These are phyloP conservation scores for Fennellomyces sp. DNA, from an alignment of 371 early-diverging fungal genomes.

Conservation along the genomic window DNA sequence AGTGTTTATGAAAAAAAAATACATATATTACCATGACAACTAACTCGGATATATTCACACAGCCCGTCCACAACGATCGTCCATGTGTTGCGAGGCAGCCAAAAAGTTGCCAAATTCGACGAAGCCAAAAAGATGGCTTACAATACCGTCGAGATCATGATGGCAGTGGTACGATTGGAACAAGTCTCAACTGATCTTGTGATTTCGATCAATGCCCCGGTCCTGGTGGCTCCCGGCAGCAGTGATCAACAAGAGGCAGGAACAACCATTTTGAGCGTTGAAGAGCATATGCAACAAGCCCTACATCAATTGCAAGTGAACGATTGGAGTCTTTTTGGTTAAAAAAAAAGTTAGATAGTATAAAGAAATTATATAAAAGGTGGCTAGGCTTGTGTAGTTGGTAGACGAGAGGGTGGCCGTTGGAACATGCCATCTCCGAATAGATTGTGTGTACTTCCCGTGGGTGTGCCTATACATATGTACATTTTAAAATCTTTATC, in stretches of 20 bases:
- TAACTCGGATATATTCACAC: not conserved
- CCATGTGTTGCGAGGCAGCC: constrained; percentile 57
- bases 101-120: constrained; percentile 73
- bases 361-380: not conserved
- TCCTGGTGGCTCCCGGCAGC: constrained; percentile 38
- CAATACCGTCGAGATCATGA: constrained; percentile 66
- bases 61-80: constrained; percentile 18
- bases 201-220: constrained; percentile 73
- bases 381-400: not conserved
- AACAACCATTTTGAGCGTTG: constrained; percentile 35
- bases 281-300: constrained; percentile 47
- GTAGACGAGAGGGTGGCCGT: not conserved
- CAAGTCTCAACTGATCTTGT: constrained; percentile 72
- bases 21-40: not conserved
- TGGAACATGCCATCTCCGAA: not conserved
- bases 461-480: constrained; percentile 13
- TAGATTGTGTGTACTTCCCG: constrained; percentile 4
- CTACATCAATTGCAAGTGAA: constrained; percentile 47
- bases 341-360: not conserved
- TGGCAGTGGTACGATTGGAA: constrained; percentile 71
- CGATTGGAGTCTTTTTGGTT: constrained; percentile 66
- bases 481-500: no score
- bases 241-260: constrained; percentile 38
- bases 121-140: constrained; percentile 53
- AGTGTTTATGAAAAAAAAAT: constrained; percentile 30